A percentile compares a stretch with the other conserved stretches of the same genome.
Conservation (phyloP, 2,329 filamentous ascomycete genomes). For the Dactylellina sp. region DNA sequence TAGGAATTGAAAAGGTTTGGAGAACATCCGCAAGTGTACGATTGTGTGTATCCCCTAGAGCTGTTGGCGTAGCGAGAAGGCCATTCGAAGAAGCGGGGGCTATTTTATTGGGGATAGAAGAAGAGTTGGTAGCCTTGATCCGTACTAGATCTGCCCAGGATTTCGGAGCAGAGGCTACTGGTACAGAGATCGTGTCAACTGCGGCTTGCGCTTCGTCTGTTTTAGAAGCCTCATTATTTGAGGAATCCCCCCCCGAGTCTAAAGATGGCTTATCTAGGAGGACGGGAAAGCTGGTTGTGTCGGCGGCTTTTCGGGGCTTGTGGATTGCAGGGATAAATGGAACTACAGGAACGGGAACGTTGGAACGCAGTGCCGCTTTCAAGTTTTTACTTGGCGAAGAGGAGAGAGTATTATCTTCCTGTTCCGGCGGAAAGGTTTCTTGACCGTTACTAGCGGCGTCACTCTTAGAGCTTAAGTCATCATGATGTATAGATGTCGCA, state of each 20-base stretch:
- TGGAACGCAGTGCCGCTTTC: constrained; percentile 57
- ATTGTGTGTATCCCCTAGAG: constrained; percentile 66
- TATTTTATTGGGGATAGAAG: constrained; percentile 61
- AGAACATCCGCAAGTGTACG: constrained; percentile 82
- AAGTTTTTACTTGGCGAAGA: constrained; percentile 58
- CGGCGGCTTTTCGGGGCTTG: constrained; percentile 56
- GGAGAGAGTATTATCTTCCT: constrained; percentile 63
- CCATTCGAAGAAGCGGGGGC: constrained; percentile 62
- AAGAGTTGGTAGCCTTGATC: constrained; percentile 59
- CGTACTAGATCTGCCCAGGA: constrained; percentile 76
- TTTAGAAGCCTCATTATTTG: constrained; percentile 46
- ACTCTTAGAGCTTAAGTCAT: background rate
- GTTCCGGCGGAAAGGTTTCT: constrained; percentile 63
- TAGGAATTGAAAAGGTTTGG: constrained; percentile 73
- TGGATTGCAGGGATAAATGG: constrained; percentile 52
- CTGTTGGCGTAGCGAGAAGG: background rate
- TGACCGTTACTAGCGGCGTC: constrained; percentile 65
- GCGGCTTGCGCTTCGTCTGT: constrained; percentile 38
- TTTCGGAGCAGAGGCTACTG: constrained; percentile 61
- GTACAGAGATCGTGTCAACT: constrained; percentile 57
- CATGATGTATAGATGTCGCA: background rate
- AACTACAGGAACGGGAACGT: constrained; percentile 37
- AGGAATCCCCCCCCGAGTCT: constrained; percentile 18
- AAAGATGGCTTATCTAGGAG: constrained; percentile 9
- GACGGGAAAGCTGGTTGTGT: constrained; percentile 54